Evolutionary conservation across 495 filamentous ascomycete species (phyloP).

Genomic region (Penicillium nucicola): DNA sequence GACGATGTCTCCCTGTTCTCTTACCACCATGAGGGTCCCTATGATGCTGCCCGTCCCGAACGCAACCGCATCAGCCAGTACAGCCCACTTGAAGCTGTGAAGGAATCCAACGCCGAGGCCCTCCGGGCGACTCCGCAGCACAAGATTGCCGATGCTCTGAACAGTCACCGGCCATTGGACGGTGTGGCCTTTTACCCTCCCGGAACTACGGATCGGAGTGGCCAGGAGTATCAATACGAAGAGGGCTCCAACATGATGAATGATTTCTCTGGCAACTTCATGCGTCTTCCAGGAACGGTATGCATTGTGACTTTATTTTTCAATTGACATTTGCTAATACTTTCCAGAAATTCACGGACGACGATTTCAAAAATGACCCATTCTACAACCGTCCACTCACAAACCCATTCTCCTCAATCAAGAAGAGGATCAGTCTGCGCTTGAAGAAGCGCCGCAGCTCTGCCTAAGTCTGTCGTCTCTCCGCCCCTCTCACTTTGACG

Average conservation of each 20-base stretch:
- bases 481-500: conserved; percentile 5
- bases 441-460: conserved; percentile 32
- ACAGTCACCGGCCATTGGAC: conserved; percentile 77
- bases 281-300: conserved; percentile 36
- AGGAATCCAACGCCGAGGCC: conserved; percentile 69
- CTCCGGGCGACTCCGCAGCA: conserved; percentile 80
- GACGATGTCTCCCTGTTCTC: conserved; percentile 56
- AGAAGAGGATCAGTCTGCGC: conserved; percentile 32
- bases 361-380: conserved; percentile 47
- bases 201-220: conserved; percentile 61
- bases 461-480: conserved; percentile 8
- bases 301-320: background rate
- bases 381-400: conserved; percentile 38
- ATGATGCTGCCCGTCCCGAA: conserved; percentile 74
- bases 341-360: conserved; percentile 41
- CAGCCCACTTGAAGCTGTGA: conserved; percentile 76
- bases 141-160: conserved; percentile 70
- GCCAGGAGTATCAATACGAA: conserved; percentile 71
- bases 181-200: conserved; percentile 76
- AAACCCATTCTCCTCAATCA: conserved; percentile 32
- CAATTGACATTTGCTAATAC: background rate
- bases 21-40: conserved; percentile 93
- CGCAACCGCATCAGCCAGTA: conserved; percentile 60
- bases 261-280: conserved; percentile 48
- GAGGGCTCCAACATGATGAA: conserved; percentile 84